Conservation (phyloP, 805 yeast species). For the Saccharomyces paradoxus region DNA sequence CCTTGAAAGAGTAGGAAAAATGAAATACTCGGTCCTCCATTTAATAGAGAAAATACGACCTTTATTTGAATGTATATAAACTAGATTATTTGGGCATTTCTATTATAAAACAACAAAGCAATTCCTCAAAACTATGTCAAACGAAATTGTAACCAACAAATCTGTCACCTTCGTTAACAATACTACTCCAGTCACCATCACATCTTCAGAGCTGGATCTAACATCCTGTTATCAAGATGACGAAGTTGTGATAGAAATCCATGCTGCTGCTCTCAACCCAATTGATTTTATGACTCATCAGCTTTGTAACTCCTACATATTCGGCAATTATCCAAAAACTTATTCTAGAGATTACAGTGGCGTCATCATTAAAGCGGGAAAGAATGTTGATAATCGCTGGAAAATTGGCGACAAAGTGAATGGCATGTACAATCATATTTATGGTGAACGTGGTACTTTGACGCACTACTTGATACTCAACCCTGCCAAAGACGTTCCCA, state of each 20-base stretch:
- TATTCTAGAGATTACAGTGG: slow-evolving; percentile 27
- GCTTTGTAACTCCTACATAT: slow-evolving; percentile 7
- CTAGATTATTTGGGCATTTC: not conserved
- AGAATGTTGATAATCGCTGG: slow-evolving; percentile 11
- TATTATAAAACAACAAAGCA: not conserved
- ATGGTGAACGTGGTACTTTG: slow-evolving; percentile 35
- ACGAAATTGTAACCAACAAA: slow-evolving; percentile 13
- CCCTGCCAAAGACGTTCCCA: slow-evolving; percentile 20
- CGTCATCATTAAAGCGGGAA: slow-evolving; percentile 21
- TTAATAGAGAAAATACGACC: no score
- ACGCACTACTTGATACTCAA: slow-evolving; percentile 40
- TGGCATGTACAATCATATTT: slow-evolving; percentile 20
- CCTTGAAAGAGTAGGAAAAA: not conserved
- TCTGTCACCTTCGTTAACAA: slow-evolving; percentile 19
- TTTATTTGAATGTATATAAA: no score
- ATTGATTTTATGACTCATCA: slow-evolving; percentile 18
- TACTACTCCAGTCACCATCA: slow-evolving; percentile 14
- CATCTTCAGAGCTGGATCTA: slow-evolving; percentile 17
- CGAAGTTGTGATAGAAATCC: slow-evolving; percentile 24
- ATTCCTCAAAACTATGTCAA: not conserved
- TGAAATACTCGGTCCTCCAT: not conserved
- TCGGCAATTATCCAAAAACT: slow-evolving; percentile 12
- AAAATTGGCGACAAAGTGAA: slow-evolving; percentile 23
- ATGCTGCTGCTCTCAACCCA: slow-evolving; percentile 29
- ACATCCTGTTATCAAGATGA: slow-evolving; percentile 16